Evolutionary conservation across 192 early-diverging fungal genomes (phyloP).

Genomic region (Glomus cerebriforme): DNA sequence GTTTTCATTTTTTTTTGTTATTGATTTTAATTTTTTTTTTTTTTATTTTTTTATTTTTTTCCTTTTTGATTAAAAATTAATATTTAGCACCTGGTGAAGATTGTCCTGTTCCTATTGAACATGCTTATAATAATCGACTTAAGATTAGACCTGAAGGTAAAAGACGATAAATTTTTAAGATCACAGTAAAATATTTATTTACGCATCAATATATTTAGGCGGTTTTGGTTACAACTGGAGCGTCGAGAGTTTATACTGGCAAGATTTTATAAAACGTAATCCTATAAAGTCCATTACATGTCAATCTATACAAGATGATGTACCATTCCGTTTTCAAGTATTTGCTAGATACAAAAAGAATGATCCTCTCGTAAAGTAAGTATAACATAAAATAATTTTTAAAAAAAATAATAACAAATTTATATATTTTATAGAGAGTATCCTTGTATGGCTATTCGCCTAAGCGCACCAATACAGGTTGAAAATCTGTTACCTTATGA

Average conservation of each 20-base stretch:
- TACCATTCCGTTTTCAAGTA: slow-evolving; percentile 73
- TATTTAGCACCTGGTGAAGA: slow-evolving; percentile 72
- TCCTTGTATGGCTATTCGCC: slow-evolving; percentile 77
- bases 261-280: slow-evolving; percentile 61
- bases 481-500: slow-evolving; percentile 96
- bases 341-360: slow-evolving; percentile 54
- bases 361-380: slow-evolving; percentile 45
- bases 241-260: slow-evolving; percentile 78
- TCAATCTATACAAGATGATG: slow-evolving; percentile 40
- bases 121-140: slow-evolving; percentile 77
- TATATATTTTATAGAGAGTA: slow-evolving; percentile 45
- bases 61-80: not conserved
- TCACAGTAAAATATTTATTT: no score
- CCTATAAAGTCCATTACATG: slow-evolving; percentile 47
- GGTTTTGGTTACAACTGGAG: slow-evolving; percentile 90
- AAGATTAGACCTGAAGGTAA: slow-evolving; percentile 79
- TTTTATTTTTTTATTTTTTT: not conserved
- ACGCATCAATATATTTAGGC: slow-evolving; percentile 25
- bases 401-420: not conserved
- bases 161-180: no score
- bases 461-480: slow-evolving; percentile 80
- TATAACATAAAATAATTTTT: not conserved
- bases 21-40: not conserved
- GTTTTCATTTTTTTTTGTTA: not conserved
- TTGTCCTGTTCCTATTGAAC: slow-evolving; percentile 84